Evolutionary conservation across 2,329 filamentous ascomycete species (phyloP).

Genomic region (Xylaria sp.): DNA sequence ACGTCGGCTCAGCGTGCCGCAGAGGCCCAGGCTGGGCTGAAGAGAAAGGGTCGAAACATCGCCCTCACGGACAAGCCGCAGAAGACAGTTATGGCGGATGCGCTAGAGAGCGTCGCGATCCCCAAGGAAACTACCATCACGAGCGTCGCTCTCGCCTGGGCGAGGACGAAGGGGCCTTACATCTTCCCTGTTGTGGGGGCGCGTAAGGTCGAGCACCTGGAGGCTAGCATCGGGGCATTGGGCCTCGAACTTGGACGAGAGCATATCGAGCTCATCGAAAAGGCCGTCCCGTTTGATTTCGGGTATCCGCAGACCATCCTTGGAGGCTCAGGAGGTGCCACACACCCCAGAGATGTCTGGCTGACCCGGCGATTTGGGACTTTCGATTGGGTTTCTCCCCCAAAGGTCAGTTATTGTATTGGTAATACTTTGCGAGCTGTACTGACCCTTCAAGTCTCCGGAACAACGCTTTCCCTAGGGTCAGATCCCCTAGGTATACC

Average conservation of each 20-base stretch:
- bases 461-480: no score
- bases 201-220: conserved; percentile 59
- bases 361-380: conserved; percentile 5
- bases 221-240: conserved; percentile 58
- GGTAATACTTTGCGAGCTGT: no score
- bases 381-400: conserved; percentile 12
- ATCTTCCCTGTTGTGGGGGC: conserved; percentile 62
- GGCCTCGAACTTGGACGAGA: conserved; percentile 51
- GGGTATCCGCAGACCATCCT: conserved; percentile 54
- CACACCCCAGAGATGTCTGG: conserved; percentile 10
- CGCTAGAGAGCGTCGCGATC: conserved; percentile 12
- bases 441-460: no score
- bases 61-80: conserved; percentile 4
- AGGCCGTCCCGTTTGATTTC: conserved; percentile 49
- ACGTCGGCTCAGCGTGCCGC: conserved; percentile 8
- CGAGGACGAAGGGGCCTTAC: conserved; percentile 58
- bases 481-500: no score
- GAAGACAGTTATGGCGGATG: background rate
- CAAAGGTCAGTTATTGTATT: conserved; percentile 1
- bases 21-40: background rate
- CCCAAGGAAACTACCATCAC: conserved; percentile 39
- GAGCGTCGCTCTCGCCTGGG: conserved; percentile 59
- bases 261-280: conserved; percentile 60
- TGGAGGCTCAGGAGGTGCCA: conserved; percentile 6
- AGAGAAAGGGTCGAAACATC: conserved; percentile 9